A percentile compares a stretch with the other conserved stretches of the same genome.
Conservation (phyloP, 1,139 yeast genomes). For the Zygoascus hellenicus region DNA sequence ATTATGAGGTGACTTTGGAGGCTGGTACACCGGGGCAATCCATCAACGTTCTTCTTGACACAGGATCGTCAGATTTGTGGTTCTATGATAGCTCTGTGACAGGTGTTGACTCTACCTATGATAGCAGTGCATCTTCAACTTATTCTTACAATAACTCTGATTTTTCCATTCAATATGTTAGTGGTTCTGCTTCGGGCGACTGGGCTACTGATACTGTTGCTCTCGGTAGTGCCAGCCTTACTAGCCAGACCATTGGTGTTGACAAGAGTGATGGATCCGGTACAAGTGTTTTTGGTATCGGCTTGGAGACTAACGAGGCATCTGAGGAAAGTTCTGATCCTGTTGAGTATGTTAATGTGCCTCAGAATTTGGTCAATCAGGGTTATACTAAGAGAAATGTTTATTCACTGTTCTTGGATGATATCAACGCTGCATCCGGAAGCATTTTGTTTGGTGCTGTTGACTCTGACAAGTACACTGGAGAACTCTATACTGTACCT, state of each 20-base stretch:
- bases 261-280: background rate
- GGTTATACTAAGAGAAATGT: conserved; percentile 44
- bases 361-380: conserved; percentile 41
- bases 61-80: conserved; percentile 50
- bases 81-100: conserved; percentile 24
- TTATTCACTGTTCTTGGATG: conserved; percentile 49
- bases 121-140: conserved; percentile 13
- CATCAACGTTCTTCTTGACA: conserved; percentile 43
- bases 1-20: conserved; percentile 40
- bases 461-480: conserved; percentile 47
- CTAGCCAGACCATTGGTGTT: conserved; percentile 23
- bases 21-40: conserved; percentile 53
- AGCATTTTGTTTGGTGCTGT: conserved; percentile 53
- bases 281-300: conserved; percentile 17
- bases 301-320: conserved; percentile 11
- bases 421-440: conserved; percentile 40
- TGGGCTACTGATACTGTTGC: conserved; percentile 44
- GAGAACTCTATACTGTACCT: conserved; percentile 36
- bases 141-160: conserved; percentile 16
- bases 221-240: conserved; percentile 7
- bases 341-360: conserved; percentile 37
- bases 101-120: conserved; percentile 4
- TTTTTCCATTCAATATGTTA: conserved; percentile 28
- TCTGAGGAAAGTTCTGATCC: background rate
- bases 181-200: conserved; percentile 33